Evolutionary conservation across 2,329 filamentous ascomycete species (phyloP).

Genomic region (Colletotrichum somersetense): DNA sequence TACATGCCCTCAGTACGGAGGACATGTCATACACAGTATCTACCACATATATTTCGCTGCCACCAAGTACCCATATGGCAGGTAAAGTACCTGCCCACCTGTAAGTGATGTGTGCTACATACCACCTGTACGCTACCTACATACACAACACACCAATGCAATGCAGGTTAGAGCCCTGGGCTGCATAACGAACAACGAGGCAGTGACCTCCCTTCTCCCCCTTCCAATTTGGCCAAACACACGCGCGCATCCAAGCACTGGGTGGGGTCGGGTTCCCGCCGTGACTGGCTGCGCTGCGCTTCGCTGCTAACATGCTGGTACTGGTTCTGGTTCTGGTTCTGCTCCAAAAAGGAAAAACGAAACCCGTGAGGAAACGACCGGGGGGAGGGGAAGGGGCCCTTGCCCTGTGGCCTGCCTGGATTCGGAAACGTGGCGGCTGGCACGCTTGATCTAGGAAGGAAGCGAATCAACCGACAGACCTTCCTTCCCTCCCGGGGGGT

Average conservation of each 20-base stretch:
- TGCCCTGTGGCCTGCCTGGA: slow-evolving; percentile 32
- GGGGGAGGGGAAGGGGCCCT: slow-evolving; percentile 7
- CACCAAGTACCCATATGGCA: no score
- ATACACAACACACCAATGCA: slow-evolving; percentile 17
- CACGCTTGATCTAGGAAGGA: slow-evolving; percentile 14
- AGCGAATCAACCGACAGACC: slow-evolving; percentile 29
- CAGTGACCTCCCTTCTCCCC: slow-evolving; percentile 23
- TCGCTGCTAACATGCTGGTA: slow-evolving; percentile 12
- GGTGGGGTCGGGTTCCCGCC: slow-evolving; percentile 27
- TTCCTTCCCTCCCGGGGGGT: neutral
- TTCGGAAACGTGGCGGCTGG: slow-evolving; percentile 42
- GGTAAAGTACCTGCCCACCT: no score
- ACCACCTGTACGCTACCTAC: no score
- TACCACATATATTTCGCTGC: no score
- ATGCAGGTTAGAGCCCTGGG: slow-evolving; percentile 34
- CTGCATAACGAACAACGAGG: slow-evolving; percentile 39
- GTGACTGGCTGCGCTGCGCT: slow-evolving; percentile 26
- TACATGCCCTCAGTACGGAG: no score
- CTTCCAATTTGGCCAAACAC: neutral
- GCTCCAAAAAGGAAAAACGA: neutral
- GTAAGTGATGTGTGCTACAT: no score
- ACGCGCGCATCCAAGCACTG: slow-evolving; percentile 22
- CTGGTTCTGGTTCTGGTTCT: no score
- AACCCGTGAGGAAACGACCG: slow-evolving; percentile 34
- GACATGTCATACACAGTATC: no score